A percentile compares a stretch with the other conserved stretches of the same genome.
phyloP scores from a whole-genome alignment of 306 rosid genomes.

The Potentilla sterilis region DNA sequence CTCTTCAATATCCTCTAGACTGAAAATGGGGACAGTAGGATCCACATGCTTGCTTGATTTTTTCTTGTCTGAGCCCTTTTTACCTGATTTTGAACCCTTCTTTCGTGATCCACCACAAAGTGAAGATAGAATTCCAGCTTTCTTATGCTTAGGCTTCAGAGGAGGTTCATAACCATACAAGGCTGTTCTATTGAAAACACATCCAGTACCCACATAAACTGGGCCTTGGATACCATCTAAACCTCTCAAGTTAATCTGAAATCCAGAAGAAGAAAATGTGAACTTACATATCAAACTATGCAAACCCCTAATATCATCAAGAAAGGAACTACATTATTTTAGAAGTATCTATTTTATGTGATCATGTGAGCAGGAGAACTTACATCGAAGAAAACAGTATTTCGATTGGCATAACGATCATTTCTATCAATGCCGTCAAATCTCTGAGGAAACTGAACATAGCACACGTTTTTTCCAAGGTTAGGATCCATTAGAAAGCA shows the following conservation, averaged over 20 bases:
- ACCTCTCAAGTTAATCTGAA: constrained; percentile 93
- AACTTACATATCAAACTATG: constrained; percentile 10
- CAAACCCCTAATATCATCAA: neutral
- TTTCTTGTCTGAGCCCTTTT: constrained; percentile 76
- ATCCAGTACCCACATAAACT: constrained; percentile 97
- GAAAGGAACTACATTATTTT: neutral
- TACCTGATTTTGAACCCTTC: constrained; percentile 71
- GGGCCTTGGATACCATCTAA: constrained; percentile 99
- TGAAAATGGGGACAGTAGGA: constrained; percentile 79
- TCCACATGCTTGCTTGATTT: constrained; percentile 70
- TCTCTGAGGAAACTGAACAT: constrained; percentile 97
- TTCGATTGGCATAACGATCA: constrained; percentile 95
- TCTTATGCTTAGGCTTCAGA: constrained; percentile 70
- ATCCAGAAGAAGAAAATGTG: constrained; percentile 18
- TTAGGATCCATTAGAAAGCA: constrained; percentile 98
- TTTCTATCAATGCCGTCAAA: constrained; percentile 93
- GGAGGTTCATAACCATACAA: constrained; percentile 96
- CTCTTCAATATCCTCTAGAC: constrained; percentile 88
- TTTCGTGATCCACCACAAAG: constrained; percentile 71
- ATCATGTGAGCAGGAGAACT: constrained; percentile 22
- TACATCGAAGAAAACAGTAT: constrained; percentile 96
- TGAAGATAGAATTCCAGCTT: constrained; percentile 60
- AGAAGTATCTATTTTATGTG: neutral
- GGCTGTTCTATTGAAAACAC: constrained; percentile 92
- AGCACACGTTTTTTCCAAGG: constrained; percentile 86